Conservation (phyloP, 2,329 filamentous ascomycete species). For the Xylariaceae sp. region DNA sequence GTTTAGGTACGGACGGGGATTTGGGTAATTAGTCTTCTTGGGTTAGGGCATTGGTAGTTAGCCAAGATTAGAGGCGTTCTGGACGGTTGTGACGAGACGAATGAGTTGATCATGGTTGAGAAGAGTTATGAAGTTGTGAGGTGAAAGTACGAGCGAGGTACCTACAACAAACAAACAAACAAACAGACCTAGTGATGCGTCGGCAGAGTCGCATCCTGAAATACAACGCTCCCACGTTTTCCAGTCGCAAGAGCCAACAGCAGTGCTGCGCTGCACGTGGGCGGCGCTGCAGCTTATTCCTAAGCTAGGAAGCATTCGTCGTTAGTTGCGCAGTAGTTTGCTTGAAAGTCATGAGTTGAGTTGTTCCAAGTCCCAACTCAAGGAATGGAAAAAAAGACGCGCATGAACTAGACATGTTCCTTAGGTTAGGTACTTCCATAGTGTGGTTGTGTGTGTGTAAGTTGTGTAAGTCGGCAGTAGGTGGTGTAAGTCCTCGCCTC, state of each 20-base stretch:
- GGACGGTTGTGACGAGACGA: neutral
- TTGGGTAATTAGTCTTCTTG: neutral
- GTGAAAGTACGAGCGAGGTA: neutral
- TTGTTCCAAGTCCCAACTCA: too few species aligned
- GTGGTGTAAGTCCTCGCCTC: neutral
- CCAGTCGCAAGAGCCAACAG: conserved; percentile 1
- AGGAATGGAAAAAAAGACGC: conserved; percentile 1
- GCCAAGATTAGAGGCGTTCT: neutral
- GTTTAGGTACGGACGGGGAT: too few species aligned
- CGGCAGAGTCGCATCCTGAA: conserved; percentile 13
- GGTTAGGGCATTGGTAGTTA: neutral
- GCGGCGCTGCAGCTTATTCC: conserved; percentile 14
- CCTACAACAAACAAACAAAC: neutral
- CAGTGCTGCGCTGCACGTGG: conserved; percentile 10
- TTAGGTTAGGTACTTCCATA: neutral
- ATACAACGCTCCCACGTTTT: conserved; percentile 20
- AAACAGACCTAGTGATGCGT: neutral
- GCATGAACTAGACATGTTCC: conserved; percentile 1
- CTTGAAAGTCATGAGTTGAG: too few species aligned
- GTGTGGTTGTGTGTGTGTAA: neutral
- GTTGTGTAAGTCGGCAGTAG: neutral
- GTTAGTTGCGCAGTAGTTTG: conserved; percentile 1
- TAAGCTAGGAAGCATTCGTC: conserved; percentile 4
- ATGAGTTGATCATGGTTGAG: neutral
- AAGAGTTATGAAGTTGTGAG: neutral